Evolutionary conservation across 495 filamentous ascomycete species (phyloP), one percentile per base, ranked within the genome.

Genomic region (Penicillium maclennaniae): DNA sequence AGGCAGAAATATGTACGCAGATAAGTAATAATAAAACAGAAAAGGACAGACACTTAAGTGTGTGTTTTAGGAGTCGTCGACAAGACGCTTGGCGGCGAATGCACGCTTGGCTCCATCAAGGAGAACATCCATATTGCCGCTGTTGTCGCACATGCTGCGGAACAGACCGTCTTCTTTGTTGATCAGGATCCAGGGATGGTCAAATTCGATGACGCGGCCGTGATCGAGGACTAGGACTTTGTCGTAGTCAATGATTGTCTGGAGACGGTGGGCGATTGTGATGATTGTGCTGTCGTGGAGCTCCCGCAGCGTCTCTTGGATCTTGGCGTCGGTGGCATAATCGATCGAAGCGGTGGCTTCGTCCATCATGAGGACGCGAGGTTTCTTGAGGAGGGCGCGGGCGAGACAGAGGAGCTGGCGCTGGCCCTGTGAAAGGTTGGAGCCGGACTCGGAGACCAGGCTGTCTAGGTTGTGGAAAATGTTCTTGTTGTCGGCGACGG

Each of bases 341-440:
- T 99, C 95, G 65, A 99, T 97, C 1, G 90, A 95, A 0, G 93
- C 95, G 21, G 95, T 99, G 16, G 95, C 95, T 76, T 99, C 95
- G 70, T 99, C 95, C 93, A 99, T 97, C 66, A 99, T 86, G 4
- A 99, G 75, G 16, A 99, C 93, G 40, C 86, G 88, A 0, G 95
- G 93, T 27, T 81, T 82, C 74, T 92, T 97, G 61, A 99, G 87
- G 42, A 99, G 79, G 0, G 95, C 95, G 17, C 95, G 86, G 2
- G 95, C 95, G 15, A 99, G 86, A 61, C 95, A 99, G 41, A 99
- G 78, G 14, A 99, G 87, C 70, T 99, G 95, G 7, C 88, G 83
- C 63, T 99, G 95, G 37, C 95, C 95, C 73, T 99, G 95, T 1
- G 95, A 97, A 7, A 99, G 84, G 63, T 99, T 99, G 57, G 85